Evolutionary conservation across 768 basidiomycete species (phyloP), one percentile per base, ranked within the genome.

Genomic region (Rhizopogon vulgaris): DNA sequence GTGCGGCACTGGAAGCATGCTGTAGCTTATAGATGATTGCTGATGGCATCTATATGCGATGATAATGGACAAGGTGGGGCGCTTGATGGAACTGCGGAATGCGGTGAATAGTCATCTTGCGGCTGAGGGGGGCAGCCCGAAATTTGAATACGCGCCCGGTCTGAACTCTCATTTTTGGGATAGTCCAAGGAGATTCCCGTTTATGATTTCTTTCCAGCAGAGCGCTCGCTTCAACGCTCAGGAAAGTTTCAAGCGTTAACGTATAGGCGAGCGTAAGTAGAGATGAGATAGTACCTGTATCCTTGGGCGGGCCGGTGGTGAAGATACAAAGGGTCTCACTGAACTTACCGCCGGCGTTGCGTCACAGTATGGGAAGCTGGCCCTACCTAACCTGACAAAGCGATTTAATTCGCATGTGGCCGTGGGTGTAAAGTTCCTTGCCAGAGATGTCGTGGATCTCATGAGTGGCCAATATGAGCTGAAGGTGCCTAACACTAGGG

Each of bases 331-430:
- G 24, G n/a, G 39, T 22, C 32, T 24, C 22, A 22, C 22, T 22
- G 22, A 18, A 22, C 32, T n/a, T 53, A 22, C 39, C 24, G 32
- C 52, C 48, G 28, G 48, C n/a, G 18, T 51, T 42, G 39, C 49
- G 40, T 52, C 52, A 51, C 34, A 53, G 49, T 7, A 41, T 30
- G 27, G 39, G 40, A 40, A 50, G 49, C 22, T 22, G 22, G 3
- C 22, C 22, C 22, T 22, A 22, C 22, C 43, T 22, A 24, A 48
- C 18, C 28, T 32, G 42, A 28, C 28, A 27, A 50, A 28, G 38
- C 18, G 24, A 14, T 38, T 30, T 4, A 34, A 30, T 40, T 32
- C 38, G 25, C 25, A 28, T 43, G 28, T 42, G 39, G 52, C 49
- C 34, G 48, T 41, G 27, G 38, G 49, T 38, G 49, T 28, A 34